phyloP scores from a whole-genome alignment of 2,329 filamentous ascomycete species.

The Chalaropsis thielavioides region DNA sequence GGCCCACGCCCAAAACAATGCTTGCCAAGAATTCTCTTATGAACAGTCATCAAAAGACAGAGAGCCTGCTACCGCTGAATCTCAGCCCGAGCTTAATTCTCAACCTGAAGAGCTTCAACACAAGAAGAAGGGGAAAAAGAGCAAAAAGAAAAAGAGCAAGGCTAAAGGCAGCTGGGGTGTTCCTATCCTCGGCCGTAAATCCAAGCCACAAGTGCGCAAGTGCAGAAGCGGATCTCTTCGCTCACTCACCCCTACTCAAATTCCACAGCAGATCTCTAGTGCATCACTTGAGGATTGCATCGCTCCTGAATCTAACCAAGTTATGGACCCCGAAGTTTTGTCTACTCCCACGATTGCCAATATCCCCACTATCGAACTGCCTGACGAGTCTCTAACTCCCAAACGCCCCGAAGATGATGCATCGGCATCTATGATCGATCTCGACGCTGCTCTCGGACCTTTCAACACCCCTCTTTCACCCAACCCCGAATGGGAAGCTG shows the following conservation, averaged over 20 bases:
- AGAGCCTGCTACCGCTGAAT: slow-evolving; percentile 19
- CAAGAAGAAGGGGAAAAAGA: slow-evolving; percentile 39
- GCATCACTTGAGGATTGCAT: slow-evolving; percentile 15
- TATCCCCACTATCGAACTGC: slow-evolving; percentile 21
- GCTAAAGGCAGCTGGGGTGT: slow-evolving; percentile 43
- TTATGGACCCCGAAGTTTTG: slow-evolving; percentile 16
- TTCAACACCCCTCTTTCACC: slow-evolving; percentile 65
- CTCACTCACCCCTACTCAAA: slow-evolving; percentile 31
- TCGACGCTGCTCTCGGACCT: slow-evolving; percentile 83
- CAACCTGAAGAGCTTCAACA: slow-evolving; percentile 15
- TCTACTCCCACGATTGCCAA: slow-evolving; percentile 3
- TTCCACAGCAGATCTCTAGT: slow-evolving; percentile 18
- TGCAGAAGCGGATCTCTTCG: slow-evolving; percentile 28
- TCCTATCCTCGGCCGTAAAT: slow-evolving; percentile 49
- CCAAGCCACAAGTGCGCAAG: slow-evolving; percentile 34
- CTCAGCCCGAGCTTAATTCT: slow-evolving; percentile 20
- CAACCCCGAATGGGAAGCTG: slow-evolving; percentile 53
- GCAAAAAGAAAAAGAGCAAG: slow-evolving; percentile 27
- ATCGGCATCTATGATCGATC: slow-evolving; percentile 71
- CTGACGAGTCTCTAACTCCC: slow-evolving; percentile 10
- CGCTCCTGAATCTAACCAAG: slow-evolving; percentile 12
- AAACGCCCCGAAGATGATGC: slow-evolving; percentile 39
- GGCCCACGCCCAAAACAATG: neutral
- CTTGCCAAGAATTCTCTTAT: neutral
- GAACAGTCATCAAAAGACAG: slow-evolving; percentile 24